phyloP scores from a whole-genome alignment of 2,329 filamentous ascomycete genomes.

The Penicillium digitatum region DNA sequence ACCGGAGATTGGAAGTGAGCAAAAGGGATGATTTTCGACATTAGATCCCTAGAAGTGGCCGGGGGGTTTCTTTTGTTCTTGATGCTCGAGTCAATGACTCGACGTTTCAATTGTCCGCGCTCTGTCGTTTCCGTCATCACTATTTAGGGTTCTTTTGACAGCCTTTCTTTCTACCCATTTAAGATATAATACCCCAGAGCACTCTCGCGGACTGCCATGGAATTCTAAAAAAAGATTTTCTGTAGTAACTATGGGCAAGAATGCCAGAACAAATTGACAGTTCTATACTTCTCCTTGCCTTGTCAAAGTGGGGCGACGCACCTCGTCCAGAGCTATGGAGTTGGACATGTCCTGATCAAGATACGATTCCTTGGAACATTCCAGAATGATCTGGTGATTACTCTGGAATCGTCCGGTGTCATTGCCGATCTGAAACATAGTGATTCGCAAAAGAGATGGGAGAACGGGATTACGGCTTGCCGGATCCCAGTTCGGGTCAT shows the following conservation, averaged over 20 bases:
- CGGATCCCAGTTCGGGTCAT: conserved; percentile 9
- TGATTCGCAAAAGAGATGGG: neutral
- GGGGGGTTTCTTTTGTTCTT: neutral
- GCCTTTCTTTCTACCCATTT: neutral
- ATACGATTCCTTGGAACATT: neutral
- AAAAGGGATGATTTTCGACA: too few relatives aligned
- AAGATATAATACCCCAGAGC: neutral
- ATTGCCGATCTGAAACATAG: neutral
- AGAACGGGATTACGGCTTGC: neutral
- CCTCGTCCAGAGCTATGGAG: neutral
- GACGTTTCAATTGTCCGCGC: neutral
- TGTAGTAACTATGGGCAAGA: too few relatives aligned
- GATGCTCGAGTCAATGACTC: conserved; percentile 12
- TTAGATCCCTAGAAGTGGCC: neutral
- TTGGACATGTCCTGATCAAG: neutral
- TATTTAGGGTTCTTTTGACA: neutral
- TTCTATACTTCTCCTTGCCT: neutral
- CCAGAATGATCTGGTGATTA: neutral
- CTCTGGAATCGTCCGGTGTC: too few relatives aligned
- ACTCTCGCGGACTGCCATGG: neutral
- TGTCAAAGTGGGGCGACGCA: neutral
- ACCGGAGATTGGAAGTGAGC: neutral
- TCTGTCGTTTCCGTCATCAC: neutral
- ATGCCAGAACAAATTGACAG: neutral
- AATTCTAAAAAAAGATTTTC: too few relatives aligned